Evolutionary conservation across 2,329 filamentous ascomycete species (phyloP).

Genomic region (Ophiognomonia clavigignenti-juglandacearum): DNA sequence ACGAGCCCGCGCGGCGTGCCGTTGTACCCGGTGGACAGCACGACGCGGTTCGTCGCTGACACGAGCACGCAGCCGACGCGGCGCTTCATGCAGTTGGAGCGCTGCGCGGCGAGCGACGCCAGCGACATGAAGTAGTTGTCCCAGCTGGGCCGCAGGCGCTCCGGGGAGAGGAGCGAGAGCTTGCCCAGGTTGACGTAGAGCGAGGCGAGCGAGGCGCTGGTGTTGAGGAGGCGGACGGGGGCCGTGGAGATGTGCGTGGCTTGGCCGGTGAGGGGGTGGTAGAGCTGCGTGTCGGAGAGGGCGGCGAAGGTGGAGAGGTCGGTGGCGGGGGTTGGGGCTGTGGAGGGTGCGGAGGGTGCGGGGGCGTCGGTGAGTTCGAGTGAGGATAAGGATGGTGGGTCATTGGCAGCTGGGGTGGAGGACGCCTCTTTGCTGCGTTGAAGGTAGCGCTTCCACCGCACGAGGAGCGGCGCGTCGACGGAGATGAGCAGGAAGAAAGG

Average conservation of each 20-base stretch:
- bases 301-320: slow-evolving; percentile 52
- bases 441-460: slow-evolving; percentile 78
- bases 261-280: slow-evolving; percentile 58
- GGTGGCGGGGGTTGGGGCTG: slow-evolving; percentile 19
- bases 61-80: slow-evolving; percentile 93
- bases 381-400: slow-evolving; percentile 8
- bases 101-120: slow-evolving; percentile 83
- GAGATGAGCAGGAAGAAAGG: slow-evolving; percentile 93
- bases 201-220: slow-evolving; percentile 64
- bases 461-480: slow-evolving; percentile 80
- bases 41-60: slow-evolving; percentile 69
- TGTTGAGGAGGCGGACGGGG: slow-evolving; percentile 82
- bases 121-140: slow-evolving; percentile 98
- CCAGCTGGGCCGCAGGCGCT: slow-evolving; percentile 84
- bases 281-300: slow-evolving; percentile 70
- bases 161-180: slow-evolving; percentile 71
- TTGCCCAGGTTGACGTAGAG: slow-evolving; percentile 68
- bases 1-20: slow-evolving; percentile 84
- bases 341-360: too few relatives aligned
- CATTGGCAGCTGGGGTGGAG: neutral
- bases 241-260: slow-evolving; percentile 76
- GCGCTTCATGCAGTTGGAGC: slow-evolving; percentile 97
- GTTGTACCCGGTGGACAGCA: slow-evolving; percentile 96
- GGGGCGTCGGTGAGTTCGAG: slow-evolving; percentile 19
- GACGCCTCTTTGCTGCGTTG: slow-evolving; percentile 18